Base-by-base conservation (phyloP, 164 flowering plant species). In the Cinnamomum chago region DNA sequence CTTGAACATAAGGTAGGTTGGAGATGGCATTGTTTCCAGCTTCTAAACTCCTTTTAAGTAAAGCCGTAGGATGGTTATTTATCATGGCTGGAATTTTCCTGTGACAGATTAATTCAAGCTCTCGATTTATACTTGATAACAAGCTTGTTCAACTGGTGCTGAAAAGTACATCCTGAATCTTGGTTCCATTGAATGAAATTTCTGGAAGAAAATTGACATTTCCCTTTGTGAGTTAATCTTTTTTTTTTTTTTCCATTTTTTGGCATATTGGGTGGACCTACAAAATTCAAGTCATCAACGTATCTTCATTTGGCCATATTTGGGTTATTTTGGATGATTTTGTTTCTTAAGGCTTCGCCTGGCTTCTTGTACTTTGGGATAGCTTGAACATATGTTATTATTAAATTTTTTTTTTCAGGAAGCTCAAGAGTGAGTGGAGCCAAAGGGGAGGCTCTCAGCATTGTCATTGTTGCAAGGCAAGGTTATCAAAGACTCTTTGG, bases 61-160 rank as follows among this genome's bases (percentile, higher is more conserved):
- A n/a, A 55, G 27, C 9, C n/a, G 50, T 14, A 18, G 22, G 20
- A 20, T 55, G 7, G 68, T 13, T 7, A 20, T 18, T 70, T 23
- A 66, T 50, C 20, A 28, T 50, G 17, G 58, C 18, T 0, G 51
- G 65, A 40, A 40, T 40, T 25, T 12, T 60, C 3, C 64, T 69
- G 65, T 24, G 67, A 3, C 97, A 95, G 97, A 81, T 95, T 27
- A 79, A 85, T 71, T 88, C 94, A 68, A 91, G 95, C 82, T 88
- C 95, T 18, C 86, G 78, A 80, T 92, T 91, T 69, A 30, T 40
- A 4, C 77, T 88, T 68, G 90, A 89, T 50, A 79, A 82, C 65
- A 90, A 92, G 66, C 80, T 83, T 33, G 87, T 95, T 25, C 87
- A 81, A 0, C 79, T 92, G 70, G 88, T 78, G 20, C 80, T 80